Percentiles rank a stretch among this genome's conserved stretches.
phyloP scores from a whole-genome alignment of 140 eudicot species.

The Senecio squalidus region DNA sequence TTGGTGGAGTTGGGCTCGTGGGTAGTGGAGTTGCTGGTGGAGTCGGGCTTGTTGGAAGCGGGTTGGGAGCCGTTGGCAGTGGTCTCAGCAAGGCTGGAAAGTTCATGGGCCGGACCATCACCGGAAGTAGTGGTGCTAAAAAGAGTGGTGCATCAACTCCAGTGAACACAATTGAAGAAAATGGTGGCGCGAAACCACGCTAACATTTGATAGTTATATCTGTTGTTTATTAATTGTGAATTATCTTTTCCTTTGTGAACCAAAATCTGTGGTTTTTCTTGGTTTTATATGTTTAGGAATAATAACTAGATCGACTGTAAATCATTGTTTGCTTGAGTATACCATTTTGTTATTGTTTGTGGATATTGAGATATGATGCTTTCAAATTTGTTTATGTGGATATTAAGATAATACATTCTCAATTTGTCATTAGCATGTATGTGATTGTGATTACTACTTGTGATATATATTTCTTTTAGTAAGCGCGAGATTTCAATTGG shows the following conservation, averaged over 20 bases:
- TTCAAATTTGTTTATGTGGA: slow-evolving; percentile 3
- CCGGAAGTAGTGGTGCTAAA: slow-evolving; percentile 46
- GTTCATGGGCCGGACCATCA: slow-evolving; percentile 88
- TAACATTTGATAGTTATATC: background rate
- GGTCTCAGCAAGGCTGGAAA: slow-evolving; percentile 88
- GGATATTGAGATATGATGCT: slow-evolving; percentile 17
- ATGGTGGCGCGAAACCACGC: slow-evolving; percentile 66
- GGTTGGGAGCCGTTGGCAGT: slow-evolving; percentile 76
- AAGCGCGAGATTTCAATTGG: no score
- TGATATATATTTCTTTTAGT: no score
- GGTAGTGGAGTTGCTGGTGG: slow-evolving; percentile 72
- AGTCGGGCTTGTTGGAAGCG: slow-evolving; percentile 61
- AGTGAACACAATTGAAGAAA: slow-evolving; percentile 56
- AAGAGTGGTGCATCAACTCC: slow-evolving; percentile 77
- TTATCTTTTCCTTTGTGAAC: slow-evolving; percentile 18
- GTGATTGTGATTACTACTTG: background rate
- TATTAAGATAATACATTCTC: background rate
- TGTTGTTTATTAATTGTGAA: slow-evolving; percentile 21
- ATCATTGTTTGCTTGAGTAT: slow-evolving; percentile 24
- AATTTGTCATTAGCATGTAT: background rate
- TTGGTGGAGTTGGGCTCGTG: slow-evolving; percentile 55
- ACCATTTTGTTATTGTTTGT: slow-evolving; percentile 13
- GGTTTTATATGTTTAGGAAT: slow-evolving; percentile 17
- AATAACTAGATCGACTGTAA: slow-evolving; percentile 30
- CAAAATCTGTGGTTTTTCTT: slow-evolving; percentile 11